A percentile compares a stretch with the other conserved stretches of the same genome.
These are phyloP conservation scores for Saccharomyces jurei DNA, from an alignment of 805 yeast genomes.

Conservation along the genomic window DNA sequence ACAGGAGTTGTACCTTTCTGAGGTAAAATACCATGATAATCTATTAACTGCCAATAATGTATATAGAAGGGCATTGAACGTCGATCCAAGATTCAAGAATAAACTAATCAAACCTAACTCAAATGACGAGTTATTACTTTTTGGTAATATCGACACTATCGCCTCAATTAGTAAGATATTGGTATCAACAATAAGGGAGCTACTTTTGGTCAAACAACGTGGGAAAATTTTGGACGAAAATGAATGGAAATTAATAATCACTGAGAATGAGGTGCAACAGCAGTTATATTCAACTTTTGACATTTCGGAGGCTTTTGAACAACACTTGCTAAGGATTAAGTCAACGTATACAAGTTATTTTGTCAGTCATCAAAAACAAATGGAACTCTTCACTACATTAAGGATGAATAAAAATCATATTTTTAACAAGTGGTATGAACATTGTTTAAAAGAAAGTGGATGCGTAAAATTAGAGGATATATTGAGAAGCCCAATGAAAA, in stretches of 20 bases:
- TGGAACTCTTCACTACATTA: conserved; percentile 19
- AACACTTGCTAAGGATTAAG: conserved; percentile 28
- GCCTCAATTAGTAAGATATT: conserved; percentile 32
- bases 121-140: conserved; percentile 33
- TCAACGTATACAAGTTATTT: conserved; percentile 31
- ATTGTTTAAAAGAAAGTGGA: conserved; percentile 26
- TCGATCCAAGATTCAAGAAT: conserved; percentile 23
- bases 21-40: conserved; percentile 27
- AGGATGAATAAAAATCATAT: conserved; percentile 9
- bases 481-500: conserved; percentile 27
- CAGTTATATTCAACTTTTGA: conserved; percentile 9
- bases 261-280: neutral
- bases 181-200: conserved; percentile 9
- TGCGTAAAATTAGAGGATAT: conserved; percentile 26
- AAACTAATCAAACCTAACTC: conserved; percentile 22
- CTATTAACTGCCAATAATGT: conserved; percentile 28
- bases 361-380: conserved; percentile 26
- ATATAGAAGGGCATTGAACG: conserved; percentile 29
- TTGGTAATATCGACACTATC: conserved; percentile 38
- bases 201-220: neutral
- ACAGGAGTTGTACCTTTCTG: conserved; percentile 29
- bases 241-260: conserved; percentile 9
- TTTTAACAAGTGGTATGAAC: conserved; percentile 30
- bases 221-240: conserved; percentile 4
- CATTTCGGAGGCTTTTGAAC: conserved; percentile 26